Conservation (phyloP, 768 basidiomycete genomes). For the Kwoniella bestiolae region DNA sequence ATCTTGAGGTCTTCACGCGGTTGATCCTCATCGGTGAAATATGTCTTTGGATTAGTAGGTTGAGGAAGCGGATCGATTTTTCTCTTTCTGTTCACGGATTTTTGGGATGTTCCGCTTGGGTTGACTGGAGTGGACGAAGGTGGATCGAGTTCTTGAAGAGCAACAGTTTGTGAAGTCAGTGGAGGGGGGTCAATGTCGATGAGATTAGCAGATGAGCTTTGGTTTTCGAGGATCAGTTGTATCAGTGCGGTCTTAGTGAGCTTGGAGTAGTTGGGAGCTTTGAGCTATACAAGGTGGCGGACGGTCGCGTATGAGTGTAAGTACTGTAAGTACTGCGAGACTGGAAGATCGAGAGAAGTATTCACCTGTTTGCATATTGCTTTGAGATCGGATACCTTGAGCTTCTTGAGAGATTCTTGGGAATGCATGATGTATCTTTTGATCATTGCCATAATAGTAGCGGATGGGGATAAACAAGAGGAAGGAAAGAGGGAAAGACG, state of each 20-base stretch:
- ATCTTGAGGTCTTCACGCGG: too few relatives aligned
- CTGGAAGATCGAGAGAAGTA: not conserved
- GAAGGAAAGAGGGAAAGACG: not conserved
- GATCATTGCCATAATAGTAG: too few relatives aligned
- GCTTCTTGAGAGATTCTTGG: slow-evolving; percentile 9
- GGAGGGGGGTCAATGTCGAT: too few relatives aligned
- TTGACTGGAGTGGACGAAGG: too few relatives aligned
- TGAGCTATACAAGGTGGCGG: slow-evolving; percentile 4
- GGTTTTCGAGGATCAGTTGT: slow-evolving; percentile 15
- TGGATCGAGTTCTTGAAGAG: too few relatives aligned
- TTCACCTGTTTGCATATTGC: slow-evolving; percentile 38
- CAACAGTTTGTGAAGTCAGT: too few relatives aligned
- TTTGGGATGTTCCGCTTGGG: too few relatives aligned
- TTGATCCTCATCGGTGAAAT: too few relatives aligned
- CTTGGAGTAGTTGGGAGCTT: slow-evolving; percentile 30
- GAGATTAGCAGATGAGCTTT: too few relatives aligned
- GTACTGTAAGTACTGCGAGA: not conserved
- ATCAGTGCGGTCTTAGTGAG: slow-evolving; percentile 35
- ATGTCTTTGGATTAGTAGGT: too few relatives aligned
- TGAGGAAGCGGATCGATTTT: too few relatives aligned
- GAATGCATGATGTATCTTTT: not conserved
- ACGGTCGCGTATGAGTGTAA: not conserved
- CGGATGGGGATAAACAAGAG: not conserved
- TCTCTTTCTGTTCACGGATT: too few relatives aligned
- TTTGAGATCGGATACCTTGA: slow-evolving; percentile 44